Evolutionary conservation across 2,329 filamentous ascomycete species (phyloP).

Genomic region (Blastomyces parvus): DNA sequence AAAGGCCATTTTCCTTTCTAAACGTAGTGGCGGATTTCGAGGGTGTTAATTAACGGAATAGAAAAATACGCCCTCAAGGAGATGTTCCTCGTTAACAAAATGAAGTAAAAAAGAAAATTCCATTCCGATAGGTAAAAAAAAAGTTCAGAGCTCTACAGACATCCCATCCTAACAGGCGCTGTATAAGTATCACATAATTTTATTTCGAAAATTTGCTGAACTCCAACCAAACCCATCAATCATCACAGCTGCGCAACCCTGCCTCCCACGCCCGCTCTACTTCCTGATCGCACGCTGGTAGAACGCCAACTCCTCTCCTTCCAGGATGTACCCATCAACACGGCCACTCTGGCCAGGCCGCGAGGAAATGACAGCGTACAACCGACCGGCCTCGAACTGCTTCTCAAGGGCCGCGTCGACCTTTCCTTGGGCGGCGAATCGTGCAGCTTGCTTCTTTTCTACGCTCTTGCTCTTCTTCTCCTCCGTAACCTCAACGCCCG

Average conservation of each 20-base stretch:
- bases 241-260: not conserved
- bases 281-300: conserved; percentile 99
- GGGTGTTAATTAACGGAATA: not conserved
- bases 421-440: conserved; percentile 78
- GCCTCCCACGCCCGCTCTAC: conserved; percentile 48
- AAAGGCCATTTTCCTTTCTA: not conserved
- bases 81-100: not conserved
- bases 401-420: conserved; percentile 86
- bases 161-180: conserved; percentile 22
- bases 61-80: not conserved
- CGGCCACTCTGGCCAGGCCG: conserved; percentile 95
- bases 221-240: conserved; percentile 23
- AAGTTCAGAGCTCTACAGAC: conserved; percentile 34
- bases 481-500: conserved; percentile 38
- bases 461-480: conserved; percentile 94
- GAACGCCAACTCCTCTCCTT: conserved; percentile 99
- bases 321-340: conserved; percentile 93
- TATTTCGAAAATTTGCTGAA: conserved; percentile 30
- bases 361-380: conserved; percentile 87
- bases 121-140: conserved; percentile 30
- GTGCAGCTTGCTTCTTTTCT: conserved; percentile 90
- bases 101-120: conserved; percentile 15
- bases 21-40: not conserved
- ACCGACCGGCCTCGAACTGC: conserved; percentile 98
- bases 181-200: conserved; percentile 21